phyloP scores from a whole-genome alignment of 371 early-diverging fungal species.

The Mucor irregularis region DNA sequence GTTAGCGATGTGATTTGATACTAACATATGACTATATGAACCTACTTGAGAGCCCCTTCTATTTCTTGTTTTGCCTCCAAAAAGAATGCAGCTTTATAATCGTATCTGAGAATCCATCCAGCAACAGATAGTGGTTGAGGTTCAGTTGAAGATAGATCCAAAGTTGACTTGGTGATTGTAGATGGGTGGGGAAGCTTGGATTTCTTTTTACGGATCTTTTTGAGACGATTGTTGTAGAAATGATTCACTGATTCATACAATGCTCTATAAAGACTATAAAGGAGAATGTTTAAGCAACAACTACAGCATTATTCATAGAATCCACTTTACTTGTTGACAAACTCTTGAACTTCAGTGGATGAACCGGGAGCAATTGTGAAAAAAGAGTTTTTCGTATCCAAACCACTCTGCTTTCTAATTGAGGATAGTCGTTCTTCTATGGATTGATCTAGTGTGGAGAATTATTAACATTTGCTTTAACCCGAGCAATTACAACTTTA shows the following conservation, averaged over 20 bases:
- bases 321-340: constrained; percentile 67
- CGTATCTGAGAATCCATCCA: constrained; percentile 86
- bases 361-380: constrained; percentile 61
- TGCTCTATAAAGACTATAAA: constrained; percentile 64
- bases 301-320: too few species aligned
- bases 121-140: constrained; percentile 51
- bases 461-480: too few species aligned
- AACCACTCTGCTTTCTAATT: constrained; percentile 64
- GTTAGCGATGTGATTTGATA: too few species aligned
- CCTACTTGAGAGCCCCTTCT: constrained; percentile 68
- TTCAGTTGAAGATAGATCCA: constrained; percentile 30
- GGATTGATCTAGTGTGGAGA: constrained; percentile 43
- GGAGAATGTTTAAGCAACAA: too few species aligned
- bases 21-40: neutral
- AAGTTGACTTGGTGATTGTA: constrained; percentile 26
- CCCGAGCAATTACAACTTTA: constrained; percentile 25
- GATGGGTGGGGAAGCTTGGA: constrained; percentile 59
- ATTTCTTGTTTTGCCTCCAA: constrained; percentile 80
- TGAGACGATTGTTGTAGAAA: constrained; percentile 76
- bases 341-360: constrained; percentile 57
- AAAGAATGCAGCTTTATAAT: constrained; percentile 76
- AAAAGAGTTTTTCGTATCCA: constrained; percentile 65
- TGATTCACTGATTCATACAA: constrained; percentile 67
- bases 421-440: constrained; percentile 66
- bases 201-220: constrained; percentile 71